Evolutionary conservation across 2,329 filamentous ascomycete species (phyloP), one percentile per base, ranked within the genome.

Genomic region (Colletotrichum filicis): DNA sequence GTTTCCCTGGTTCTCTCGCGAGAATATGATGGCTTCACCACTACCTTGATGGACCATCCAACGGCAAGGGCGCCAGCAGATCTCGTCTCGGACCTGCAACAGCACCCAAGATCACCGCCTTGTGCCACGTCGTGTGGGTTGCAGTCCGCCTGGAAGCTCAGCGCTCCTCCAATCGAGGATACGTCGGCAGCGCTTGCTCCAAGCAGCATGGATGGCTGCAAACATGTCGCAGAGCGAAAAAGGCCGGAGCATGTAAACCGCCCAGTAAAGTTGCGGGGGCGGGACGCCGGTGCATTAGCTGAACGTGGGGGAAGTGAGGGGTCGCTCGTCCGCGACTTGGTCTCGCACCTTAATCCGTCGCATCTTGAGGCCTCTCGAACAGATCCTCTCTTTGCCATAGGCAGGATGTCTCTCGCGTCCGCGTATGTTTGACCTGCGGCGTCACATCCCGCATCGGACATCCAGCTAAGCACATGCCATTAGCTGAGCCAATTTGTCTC

Each of bases 241-340:
- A 14, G 16, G 64, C 49, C 42, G 59, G 53, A 49, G 52, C 61
- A 19, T 30, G 2, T 22, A 49, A 49, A 19, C 35, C 55, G 22
- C 4, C 66, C 56, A 71, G 55, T 71, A 65, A 24, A 52, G 61
- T 52, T 66, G 71, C 66, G 66, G 60, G 59, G 66, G 46, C 66
- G 60, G 71, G 60, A 66, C 30, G 28, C 53, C 49, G 37, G 66
- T 76, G 78, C 79, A 78, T 79, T 79, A 78, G 76, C 67, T 66
- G 75, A 79, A 80, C 79, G 79, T 81, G 79, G 80, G 79, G 79
- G 79, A 79, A 74, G 59, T 76, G 74, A 76, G 76, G 76, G 76
- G 77, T 77, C 37, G 22, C 35, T 19, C 46, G 59, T 35, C 56
- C 46, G 73, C 49, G 32, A 52, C 46, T 72, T 53, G 42, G 42